Base-by-base conservation (phyloP, 805 yeast genomes). In the Lipomyces oligophaga region DNA sequence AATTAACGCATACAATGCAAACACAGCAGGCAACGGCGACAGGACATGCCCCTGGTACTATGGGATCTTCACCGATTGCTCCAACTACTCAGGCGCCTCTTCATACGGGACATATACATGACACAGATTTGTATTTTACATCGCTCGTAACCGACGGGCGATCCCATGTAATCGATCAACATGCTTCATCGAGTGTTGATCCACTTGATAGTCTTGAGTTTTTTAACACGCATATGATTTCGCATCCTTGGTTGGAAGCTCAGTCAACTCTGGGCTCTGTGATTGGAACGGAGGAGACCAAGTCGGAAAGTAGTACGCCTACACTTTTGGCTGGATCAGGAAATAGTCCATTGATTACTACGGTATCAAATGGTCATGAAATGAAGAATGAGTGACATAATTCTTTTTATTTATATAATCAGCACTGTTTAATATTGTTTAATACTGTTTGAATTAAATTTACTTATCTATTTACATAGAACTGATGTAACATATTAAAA, bases 81-180 rank as follows among this genome's bases (percentile, higher is more conserved):
- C 2, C 20, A 10, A 15, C 36, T n/a, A 22, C 24, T 5, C 8
- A 8, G 15, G 34, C 15, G n/a, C 19, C 38, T 5, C 19, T n/a
- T 21, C 6, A 32, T 34, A n/a, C n/a, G n/a, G n/a, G n/a, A n/a
- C 38, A 38, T 18, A 16, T 40, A 20, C 21, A 33, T 21, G 42
- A 45, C 7, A 32, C 25, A 11, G 56, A 52, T 27, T 40, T 45
- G 10, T 52, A 48, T 16, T 52, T 52, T 43, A 36, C 56, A 18
- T 45, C 53, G n/a, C 43, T 52, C 5, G 52, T 38, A 2, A 43
- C 55, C 0, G 55, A 47, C 19, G 55, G 55, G 10, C 51, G 55
- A 3, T 38, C 52, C 15, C 52, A 47, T 31, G 55, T 47, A 19
- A 47, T 50, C n/a, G 34, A 46, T 39, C 47, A 49, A 32, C 47